Base-by-base conservation (phyloP, 202 grass and related monocot genomes). In the Alloteropsis angusta region DNA sequence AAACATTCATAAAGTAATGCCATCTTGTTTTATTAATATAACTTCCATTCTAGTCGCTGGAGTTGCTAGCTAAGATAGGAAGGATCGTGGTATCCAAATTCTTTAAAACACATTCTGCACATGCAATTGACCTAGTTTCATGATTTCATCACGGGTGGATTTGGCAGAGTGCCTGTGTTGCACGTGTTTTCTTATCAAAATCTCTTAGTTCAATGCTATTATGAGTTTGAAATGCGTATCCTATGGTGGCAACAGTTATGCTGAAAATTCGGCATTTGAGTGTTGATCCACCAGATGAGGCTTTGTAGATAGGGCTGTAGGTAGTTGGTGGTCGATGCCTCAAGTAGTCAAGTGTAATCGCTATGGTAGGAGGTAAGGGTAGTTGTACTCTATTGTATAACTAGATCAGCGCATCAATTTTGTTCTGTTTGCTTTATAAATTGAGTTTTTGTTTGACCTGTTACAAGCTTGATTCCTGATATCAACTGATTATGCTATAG, bases 401-500 rank as follows among this genome's bases (percentile, higher is more conserved):
- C 17, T 67, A 16, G 7, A 64, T 22, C 3, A 64, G 55, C 15
- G 32, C 7, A 32, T 65, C 49, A 13, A 53, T 53, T 19, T 21
- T 66, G 15, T 26, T 71, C 4, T 42, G 11, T 16, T 59, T 76
- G 46, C 55, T 60, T 75, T 80, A n/a, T 49, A 76, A 71, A 62
- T 58, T 18, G 28, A 32, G 28, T 76, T 44, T 58, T 47, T 57
- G 14, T 70, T 74, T 64, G 2, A 59, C 49, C 30, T 32, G 60
- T 72, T 38, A 16, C 38, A 65, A 25, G 64, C 39, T 80, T 36
- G 21, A 62, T 15, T 71, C 46, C 3, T 65, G 50, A 41, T 46
- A 44, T 72, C 11, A 21, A 46, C 19, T 15, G 4, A n/a, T 62
- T 62, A 42, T 86, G 23, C 41, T 75, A 14, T 43, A 10, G 23